Conservation (phyloP, 116 monocot genomes). For the Cymodocea nodosa region DNA sequence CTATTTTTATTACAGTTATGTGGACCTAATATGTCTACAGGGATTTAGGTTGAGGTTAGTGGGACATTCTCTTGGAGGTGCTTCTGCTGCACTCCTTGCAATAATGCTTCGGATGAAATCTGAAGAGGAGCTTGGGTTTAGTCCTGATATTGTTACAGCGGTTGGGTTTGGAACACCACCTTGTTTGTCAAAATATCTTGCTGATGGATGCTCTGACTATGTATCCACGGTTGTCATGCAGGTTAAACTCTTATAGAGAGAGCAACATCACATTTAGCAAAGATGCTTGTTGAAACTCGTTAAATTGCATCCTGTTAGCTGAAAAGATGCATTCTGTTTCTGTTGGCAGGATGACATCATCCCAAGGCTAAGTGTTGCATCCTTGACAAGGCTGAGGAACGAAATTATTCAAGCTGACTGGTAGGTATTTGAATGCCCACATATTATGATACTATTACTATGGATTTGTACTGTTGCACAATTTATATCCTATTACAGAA, state of each 20-base stretch:
- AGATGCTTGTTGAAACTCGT: no score
- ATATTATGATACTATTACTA: neutral
- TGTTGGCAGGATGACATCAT: slow-evolving; percentile 83
- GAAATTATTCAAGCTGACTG: slow-evolving; percentile 94
- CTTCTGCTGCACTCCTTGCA: slow-evolving; percentile 85
- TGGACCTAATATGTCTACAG: slow-evolving; percentile 23
- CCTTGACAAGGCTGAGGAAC: slow-evolving; percentile 62
- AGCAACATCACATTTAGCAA: neutral
- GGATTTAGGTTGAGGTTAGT: slow-evolving; percentile 71
- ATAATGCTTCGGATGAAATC: slow-evolving; percentile 75
- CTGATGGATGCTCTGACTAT: slow-evolving; percentile 70
- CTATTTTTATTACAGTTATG: neutral
- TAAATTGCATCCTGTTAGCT: neutral
- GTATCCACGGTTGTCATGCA: slow-evolving; percentile 89
- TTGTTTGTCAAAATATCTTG: slow-evolving; percentile 70
- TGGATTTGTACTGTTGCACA: neutral
- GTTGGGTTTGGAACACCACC: slow-evolving; percentile 92
- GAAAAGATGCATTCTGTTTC: slow-evolving; percentile 7
- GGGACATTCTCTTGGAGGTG: slow-evolving; percentile 95
- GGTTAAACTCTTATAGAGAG: slow-evolving; percentile 16
- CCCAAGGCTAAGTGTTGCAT: slow-evolving; percentile 83
- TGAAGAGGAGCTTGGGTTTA: slow-evolving; percentile 72
- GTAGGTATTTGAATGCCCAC: slow-evolving; percentile 21
- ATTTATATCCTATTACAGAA: no score
- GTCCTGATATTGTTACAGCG: slow-evolving; percentile 70